A percentile compares a stretch with the other conserved stretches of the same genome.
These are phyloP conservation scores for Clathrospora elynae DNA, from an alignment of 2,329 filamentous ascomycete species.

Conservation along the genomic window DNA sequence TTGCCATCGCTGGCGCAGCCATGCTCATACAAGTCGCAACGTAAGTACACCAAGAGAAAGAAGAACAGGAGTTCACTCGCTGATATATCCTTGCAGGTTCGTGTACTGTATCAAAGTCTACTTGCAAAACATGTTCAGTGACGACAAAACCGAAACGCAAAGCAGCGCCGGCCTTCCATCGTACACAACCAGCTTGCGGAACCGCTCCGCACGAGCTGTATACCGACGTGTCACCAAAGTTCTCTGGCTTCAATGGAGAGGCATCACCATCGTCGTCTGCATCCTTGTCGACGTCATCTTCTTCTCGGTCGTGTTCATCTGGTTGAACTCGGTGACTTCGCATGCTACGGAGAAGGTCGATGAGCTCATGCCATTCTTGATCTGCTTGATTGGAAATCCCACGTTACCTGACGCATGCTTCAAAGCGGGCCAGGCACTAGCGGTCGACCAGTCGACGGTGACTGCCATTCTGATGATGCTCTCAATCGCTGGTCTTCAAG, in stretches of 20 bases:
- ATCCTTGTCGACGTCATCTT: constrained; percentile 92
- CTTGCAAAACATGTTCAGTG: constrained; percentile 74
- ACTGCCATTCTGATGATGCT: constrained; percentile 82
- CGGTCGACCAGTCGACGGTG: constrained; percentile 76
- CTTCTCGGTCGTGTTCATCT: constrained; percentile 89
- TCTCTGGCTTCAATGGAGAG: constrained; percentile 90
- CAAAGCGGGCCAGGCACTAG: constrained; percentile 62
- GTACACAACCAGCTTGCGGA: constrained; percentile 70
- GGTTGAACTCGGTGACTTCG: constrained; percentile 69
- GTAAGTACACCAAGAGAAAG: constrained; percentile 55
- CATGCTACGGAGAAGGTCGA: constrained; percentile 60
- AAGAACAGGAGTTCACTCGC: constrained; percentile 8
- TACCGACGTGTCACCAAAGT: constrained; percentile 86
- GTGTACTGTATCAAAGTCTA: constrained; percentile 95
- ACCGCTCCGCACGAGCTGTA: constrained; percentile 83
- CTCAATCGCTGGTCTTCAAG: constrained; percentile 81
- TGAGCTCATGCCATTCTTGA: constrained; percentile 68
- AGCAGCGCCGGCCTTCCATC: constrained; percentile 71
- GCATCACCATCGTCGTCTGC: constrained; percentile 85
- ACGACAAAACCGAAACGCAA: constrained; percentile 70
- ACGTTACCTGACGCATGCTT: constrained; percentile 72
- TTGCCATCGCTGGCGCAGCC: constrained; percentile 76
- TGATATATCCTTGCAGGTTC: constrained; percentile 45
- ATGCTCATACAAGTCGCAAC: constrained; percentile 83
- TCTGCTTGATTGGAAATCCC: constrained; percentile 66